Evolutionary conservation across 148 eudicot genomes (phyloP).

Genomic region (Nepenthes gracilis): DNA sequence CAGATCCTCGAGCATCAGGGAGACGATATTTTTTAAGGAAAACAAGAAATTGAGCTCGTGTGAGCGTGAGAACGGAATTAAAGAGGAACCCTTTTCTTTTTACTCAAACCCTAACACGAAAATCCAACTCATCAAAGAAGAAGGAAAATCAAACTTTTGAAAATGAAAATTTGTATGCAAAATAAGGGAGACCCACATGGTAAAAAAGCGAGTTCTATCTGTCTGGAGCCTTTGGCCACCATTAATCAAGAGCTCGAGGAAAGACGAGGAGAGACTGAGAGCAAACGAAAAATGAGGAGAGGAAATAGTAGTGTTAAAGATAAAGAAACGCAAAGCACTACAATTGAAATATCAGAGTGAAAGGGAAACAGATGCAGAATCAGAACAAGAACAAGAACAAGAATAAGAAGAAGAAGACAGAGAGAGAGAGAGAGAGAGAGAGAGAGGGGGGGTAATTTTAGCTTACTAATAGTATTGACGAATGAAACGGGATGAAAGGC

Average conservation of each 20-base stretch:
- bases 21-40: too few species aligned
- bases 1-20: slow-evolving; percentile 2
- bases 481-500: not conserved
- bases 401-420: not conserved
- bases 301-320: too few species aligned
- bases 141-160: slow-evolving; percentile 9
- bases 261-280: not conserved
- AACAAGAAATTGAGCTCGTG: too few species aligned
- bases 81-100: not conserved
- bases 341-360: too few species aligned
- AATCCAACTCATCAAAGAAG: too few species aligned
- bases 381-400: not conserved
- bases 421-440: slow-evolving; percentile 6
- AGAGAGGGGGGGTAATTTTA: not conserved
- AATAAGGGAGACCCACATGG: not conserved
- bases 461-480: slow-evolving; percentile 2
- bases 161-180: not conserved
- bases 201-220: too few species aligned
- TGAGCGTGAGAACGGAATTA: not conserved
- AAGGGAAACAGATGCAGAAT: too few species aligned
- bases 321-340: too few species aligned
- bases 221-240: too few species aligned
- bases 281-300: too few species aligned
- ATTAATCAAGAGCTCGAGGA: not conserved
- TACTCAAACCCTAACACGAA: too few species aligned